phyloP scores from a whole-genome alignment of 1,139 yeast species.

The Ogataea hybrid region DNA sequence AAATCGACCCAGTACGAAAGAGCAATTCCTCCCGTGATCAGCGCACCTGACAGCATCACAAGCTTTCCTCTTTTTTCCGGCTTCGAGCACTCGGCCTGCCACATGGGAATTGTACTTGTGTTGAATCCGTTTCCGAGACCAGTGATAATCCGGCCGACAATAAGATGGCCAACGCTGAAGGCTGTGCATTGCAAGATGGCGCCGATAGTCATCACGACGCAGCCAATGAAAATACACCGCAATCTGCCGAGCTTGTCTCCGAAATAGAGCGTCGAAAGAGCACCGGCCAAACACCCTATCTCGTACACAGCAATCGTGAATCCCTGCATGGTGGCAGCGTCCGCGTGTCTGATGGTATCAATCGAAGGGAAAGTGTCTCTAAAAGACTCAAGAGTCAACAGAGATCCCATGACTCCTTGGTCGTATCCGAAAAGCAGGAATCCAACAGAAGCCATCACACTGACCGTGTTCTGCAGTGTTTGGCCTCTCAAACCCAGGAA shows the following conservation, averaged over 20 bases:
- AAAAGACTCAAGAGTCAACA: conserved; percentile 43
- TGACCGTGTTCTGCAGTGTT: conserved; percentile 30
- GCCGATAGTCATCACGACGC: conserved; percentile 47
- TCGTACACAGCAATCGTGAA: conserved; percentile 40
- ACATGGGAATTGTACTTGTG: conserved; percentile 55
- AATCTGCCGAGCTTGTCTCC: conserved; percentile 52
- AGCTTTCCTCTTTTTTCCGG: conserved; percentile 50
- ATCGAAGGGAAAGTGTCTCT: conserved; percentile 37
- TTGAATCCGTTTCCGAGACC: conserved; percentile 57
- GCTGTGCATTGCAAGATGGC: conserved; percentile 46
- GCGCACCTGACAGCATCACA: conserved; percentile 49
- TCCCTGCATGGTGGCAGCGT: conserved; percentile 37
- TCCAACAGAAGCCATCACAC: conserved; percentile 44
- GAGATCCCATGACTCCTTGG: conserved; percentile 54
- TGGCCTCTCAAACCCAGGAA: conserved; percentile 39
- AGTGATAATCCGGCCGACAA: conserved; percentile 52
- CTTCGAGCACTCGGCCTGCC: conserved; percentile 54
- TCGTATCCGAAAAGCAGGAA: conserved; percentile 50
- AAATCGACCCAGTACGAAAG: conserved; percentile 56
- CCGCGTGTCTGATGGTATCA: conserved; percentile 23
- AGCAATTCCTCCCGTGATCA: conserved; percentile 45
- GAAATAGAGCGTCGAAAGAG: conserved; percentile 44
- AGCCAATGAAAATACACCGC: conserved; percentile 44
- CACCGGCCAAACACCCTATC: conserved; percentile 54
- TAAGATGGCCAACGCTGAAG: conserved; percentile 46